Evolutionary conservation across 495 filamentous ascomycete genomes (phyloP), one percentile per base, ranked within the genome.

Genomic region (Choiromyces venosus): DNA sequence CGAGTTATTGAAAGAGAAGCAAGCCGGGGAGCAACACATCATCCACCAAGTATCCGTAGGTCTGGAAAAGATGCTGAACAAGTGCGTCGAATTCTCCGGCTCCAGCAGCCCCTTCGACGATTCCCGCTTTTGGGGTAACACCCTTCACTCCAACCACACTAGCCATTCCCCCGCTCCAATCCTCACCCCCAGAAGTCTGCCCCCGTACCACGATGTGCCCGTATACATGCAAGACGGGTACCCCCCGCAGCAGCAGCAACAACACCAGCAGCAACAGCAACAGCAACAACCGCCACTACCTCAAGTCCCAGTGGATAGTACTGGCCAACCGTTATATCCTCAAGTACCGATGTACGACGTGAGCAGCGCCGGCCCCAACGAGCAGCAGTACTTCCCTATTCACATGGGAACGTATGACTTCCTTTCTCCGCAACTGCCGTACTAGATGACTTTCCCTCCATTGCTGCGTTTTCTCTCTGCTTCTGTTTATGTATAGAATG

Each of bases 11-110:
- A 86, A 85, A 68, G 86, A 86, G 70, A 85, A 86, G 64, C 84
- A 82, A 39, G 85, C 85, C 8, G 86, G 86, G 25, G 86, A 87
- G 71, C 82, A 84, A 68, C 86, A 87, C 74, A 82, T 87, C 64
- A 86, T 86, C 10, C 82, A 85, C 52, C 85, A 87, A 70, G 85
- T 87, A 73, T 86, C 86, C 36, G 84, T 83, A 21, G 86, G 86
- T 0, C 76, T 87, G 44, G 83, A 86, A 74, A 87, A 87, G 74
- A 87, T 81, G 79, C 33, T 70, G 16, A 69, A 71, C 18, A 81
- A 81, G 36, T 81, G 75, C 36, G 71, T 79, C 36, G 77, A 79
- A n/a, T 71, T 79, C 21, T 67, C 77, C 29, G 79, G 71, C 33
- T 79, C 77, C 10, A 80, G 73, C 44, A 80, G 78, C 35, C 78